Percentiles rank a stretch among this genome's conserved stretches.
Evolutionary conservation across 1,139 yeast genomes (phyloP).

Genomic region (Yamadazyma oceani): DNA sequence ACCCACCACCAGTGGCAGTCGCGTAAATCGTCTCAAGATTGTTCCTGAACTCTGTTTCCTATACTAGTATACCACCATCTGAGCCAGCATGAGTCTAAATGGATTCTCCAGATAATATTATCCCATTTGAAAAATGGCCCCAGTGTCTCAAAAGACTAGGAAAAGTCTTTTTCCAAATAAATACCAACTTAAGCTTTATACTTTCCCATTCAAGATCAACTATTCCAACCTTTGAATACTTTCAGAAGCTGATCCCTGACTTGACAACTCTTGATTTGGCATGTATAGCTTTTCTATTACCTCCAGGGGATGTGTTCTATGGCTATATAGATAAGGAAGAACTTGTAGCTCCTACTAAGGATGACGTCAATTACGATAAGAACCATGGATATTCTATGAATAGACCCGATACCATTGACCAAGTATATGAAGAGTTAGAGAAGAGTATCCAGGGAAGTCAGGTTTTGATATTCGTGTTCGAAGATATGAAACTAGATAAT

Average conservation of each 20-base stretch:
- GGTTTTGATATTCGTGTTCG: constrained; percentile 71
- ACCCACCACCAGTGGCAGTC: too few relatives aligned
- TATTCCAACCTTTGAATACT: constrained; percentile 38
- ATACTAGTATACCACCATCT: too few relatives aligned
- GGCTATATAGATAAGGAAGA: constrained; percentile 78
- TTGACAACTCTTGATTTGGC: constrained; percentile 58
- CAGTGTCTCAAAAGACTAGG: constrained; percentile 17
- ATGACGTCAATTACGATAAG: constrained; percentile 36
- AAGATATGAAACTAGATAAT: constrained; percentile 59
- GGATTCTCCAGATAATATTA: background rate
- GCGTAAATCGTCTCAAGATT: too few relatives aligned
- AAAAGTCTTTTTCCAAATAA: constrained; percentile 31
- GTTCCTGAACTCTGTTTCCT: too few relatives aligned
- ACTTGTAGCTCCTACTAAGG: constrained; percentile 34
- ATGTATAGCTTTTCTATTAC: constrained; percentile 59
- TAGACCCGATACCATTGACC: constrained; percentile 28
- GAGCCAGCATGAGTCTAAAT: too few relatives aligned
- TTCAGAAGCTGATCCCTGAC: constrained; percentile 31
- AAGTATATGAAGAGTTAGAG: constrained; percentile 27
- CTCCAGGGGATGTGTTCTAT: constrained; percentile 61
- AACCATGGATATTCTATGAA: constrained; percentile 41
- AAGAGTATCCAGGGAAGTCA: constrained; percentile 35
- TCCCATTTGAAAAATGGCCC: constrained; percentile 14
- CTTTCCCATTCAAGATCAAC: constrained; percentile 44
- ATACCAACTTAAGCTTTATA: constrained; percentile 44